Evolutionary conservation across 352 stramenopile species (phyloP).

Genomic region (Pythium insidiosum): DNA sequence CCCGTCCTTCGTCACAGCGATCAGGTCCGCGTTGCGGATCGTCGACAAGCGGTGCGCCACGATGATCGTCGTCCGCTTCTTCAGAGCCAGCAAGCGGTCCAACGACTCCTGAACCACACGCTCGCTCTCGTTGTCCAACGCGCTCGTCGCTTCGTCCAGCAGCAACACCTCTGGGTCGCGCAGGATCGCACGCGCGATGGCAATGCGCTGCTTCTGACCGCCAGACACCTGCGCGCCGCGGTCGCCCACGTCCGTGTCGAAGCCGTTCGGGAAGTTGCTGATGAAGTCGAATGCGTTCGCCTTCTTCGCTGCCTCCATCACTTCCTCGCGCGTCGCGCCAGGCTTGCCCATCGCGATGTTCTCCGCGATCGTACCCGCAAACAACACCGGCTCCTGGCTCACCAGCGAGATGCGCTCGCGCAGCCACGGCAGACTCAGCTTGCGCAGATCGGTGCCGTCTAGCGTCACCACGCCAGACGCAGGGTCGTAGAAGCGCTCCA

Average conservation of each 20-base stretch:
- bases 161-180: slow-evolving; percentile 77
- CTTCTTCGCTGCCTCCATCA: slow-evolving; percentile 5
- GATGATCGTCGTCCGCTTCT: slow-evolving; percentile 74
- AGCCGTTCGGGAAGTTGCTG: slow-evolving; percentile 59
- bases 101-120: slow-evolving; percentile 89
- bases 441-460: slow-evolving; percentile 30
- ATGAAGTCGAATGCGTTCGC: slow-evolving; percentile 58
- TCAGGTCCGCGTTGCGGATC: slow-evolving; percentile 66
- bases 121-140: slow-evolving; percentile 65
- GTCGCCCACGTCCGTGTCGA: slow-evolving; percentile 87
- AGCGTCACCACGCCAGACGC: slow-evolving; percentile 8
- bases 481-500: slow-evolving; percentile 90
- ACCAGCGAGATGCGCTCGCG: slow-evolving; percentile 81
- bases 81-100: slow-evolving; percentile 30
- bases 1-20: slow-evolving; percentile 72
- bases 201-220: slow-evolving; percentile 93
- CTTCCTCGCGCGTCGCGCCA: background rate
- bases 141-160: slow-evolving; percentile 81
- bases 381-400: slow-evolving; percentile 58
- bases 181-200: slow-evolving; percentile 87
- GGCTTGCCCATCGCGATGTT: slow-evolving; percentile 6
- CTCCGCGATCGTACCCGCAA: slow-evolving; percentile 15
- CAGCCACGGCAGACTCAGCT: slow-evolving; percentile 64
- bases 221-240: slow-evolving; percentile 77
- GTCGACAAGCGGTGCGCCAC: slow-evolving; percentile 79